Conservation (phyloP, 306 rosid genomes). For the Cucurbita pepo region DNA sequence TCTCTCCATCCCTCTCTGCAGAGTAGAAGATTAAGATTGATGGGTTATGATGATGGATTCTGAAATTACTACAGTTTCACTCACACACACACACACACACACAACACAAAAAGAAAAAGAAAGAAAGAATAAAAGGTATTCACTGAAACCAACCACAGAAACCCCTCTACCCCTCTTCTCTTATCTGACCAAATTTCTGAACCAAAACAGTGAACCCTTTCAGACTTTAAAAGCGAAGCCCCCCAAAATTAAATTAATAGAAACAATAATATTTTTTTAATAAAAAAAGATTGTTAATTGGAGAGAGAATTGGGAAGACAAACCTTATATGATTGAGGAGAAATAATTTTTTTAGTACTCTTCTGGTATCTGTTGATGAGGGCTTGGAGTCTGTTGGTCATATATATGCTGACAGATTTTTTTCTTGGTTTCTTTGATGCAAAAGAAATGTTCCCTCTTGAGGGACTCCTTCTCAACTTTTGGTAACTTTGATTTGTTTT, state of each 20-base stretch:
- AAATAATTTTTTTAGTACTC: no score
- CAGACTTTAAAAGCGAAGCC: background rate
- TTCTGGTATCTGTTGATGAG: no score
- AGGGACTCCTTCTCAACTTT: no score
- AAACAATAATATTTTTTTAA: background rate
- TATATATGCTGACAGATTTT: no score
- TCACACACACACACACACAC: slow-evolving; percentile 9
- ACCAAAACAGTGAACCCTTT: background rate
- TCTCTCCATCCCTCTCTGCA: slow-evolving; percentile 21
- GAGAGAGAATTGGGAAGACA: slow-evolving; percentile 18
- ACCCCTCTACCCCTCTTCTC: slow-evolving; percentile 39
- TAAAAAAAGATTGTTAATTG: background rate
- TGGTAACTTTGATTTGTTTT: no score
- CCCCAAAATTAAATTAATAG: background rate
- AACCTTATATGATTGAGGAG: no score
- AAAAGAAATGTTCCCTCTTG: no score
- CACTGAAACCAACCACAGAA: background rate
- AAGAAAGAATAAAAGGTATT: background rate
- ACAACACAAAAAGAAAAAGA: background rate
- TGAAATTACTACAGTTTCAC: slow-evolving; percentile 25
- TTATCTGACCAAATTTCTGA: slow-evolving; percentile 15
- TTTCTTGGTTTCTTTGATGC: no score
- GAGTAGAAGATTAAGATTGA: slow-evolving; percentile 35
- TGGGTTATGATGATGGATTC: slow-evolving; percentile 56
- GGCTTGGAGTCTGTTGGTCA: no score